Evolutionary conservation across 2,329 filamentous ascomycete species (phyloP), one percentile per base, ranked within the genome.

Genomic region (Chaetoscypha palmicola): DNA sequence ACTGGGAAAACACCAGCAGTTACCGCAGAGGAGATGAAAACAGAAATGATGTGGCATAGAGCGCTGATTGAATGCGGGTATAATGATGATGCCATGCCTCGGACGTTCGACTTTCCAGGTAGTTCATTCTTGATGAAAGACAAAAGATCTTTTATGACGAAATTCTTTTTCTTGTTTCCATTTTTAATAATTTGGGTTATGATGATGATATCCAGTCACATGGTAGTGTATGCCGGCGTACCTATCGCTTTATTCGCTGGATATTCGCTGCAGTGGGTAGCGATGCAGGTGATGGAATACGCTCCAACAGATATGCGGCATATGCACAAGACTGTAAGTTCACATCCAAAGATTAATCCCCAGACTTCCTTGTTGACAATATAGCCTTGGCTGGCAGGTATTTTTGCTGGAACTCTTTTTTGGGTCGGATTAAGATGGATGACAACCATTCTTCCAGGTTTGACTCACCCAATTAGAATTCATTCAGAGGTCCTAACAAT

Each of bases 1-100:
- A 86, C 88, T 36, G 91, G 91, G 50, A 97, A 98, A 73, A 92
- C 89, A 5, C 92, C 92, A 0, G 77, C 82, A 1, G 76, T 82
- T 41, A 94, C 90, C 7, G 91, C 92, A 1, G 75, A 80, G 55
- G 92, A 97, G 64, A 90, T 98, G 72, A 94, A 92, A 62, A 94
- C 89, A 0, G 72, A 77, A 37, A 73, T 77, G 19, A 81, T 88
- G 40, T 97, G 90, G 87, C 82, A 85, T 54, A 77, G 82, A 53
- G 88, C 90, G 4, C 71, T 97, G 24, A 74, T 80, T 45, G 89
- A 95, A 62, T 86, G 83, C 51, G 91, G 91, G 0, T 96, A 88
- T 61, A 81, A 88, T 53, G 71, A 83, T 42, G 81, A 92, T 47
- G 92, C 80, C 1, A 86, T 84, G 50, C 70, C 83, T 2, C 78